These are phyloP conservation scores for Venturia asperata DNA, from an alignment of 2,329 filamentous ascomycete species.

Conservation along the genomic window DNA sequence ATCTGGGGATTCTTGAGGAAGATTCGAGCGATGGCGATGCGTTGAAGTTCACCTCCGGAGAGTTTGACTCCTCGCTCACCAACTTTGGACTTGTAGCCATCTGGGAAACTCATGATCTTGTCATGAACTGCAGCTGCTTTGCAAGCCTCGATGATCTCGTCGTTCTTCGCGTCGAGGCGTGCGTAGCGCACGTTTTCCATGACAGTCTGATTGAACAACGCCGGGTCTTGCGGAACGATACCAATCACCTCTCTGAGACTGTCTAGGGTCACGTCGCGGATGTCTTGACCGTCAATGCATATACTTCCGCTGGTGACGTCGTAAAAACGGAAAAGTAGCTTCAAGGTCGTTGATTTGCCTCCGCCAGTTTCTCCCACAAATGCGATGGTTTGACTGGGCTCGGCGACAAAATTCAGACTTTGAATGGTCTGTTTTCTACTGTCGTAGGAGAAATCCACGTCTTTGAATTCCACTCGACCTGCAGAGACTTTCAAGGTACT, in stretches of 20 bases:
- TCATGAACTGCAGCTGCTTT: conserved; percentile 57
- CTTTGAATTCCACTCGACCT: conserved; percentile 48
- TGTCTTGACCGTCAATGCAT: conserved; percentile 52
- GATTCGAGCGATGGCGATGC: conserved; percentile 63
- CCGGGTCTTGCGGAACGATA: conserved; percentile 58
- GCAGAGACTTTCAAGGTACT: conserved; percentile 38
- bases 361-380: conserved; percentile 57
- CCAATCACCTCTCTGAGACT: conserved; percentile 54
- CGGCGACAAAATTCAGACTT: conserved; percentile 43
- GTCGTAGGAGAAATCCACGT: conserved; percentile 52
- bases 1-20: conserved; percentile 75
- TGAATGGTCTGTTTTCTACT: conserved; percentile 45
- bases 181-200: conserved; percentile 60
- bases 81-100: conserved; percentile 35
- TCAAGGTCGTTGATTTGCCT: conserved; percentile 56
- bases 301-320: conserved; percentile 50
- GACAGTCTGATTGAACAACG: conserved; percentile 58
- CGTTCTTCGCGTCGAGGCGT: conserved; percentile 52
- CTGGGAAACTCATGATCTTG: conserved; percentile 52
- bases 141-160: conserved; percentile 54
- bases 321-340: conserved; percentile 55
- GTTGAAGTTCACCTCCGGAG: conserved; percentile 60
- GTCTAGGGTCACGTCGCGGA: conserved; percentile 51
- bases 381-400: conserved; percentile 50
- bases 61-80: conserved; percentile 40